These are phyloP conservation scores for Camellia lanceoleosa DNA, from an alignment of 148 eudicot species.

Conservation along the genomic window DNA sequence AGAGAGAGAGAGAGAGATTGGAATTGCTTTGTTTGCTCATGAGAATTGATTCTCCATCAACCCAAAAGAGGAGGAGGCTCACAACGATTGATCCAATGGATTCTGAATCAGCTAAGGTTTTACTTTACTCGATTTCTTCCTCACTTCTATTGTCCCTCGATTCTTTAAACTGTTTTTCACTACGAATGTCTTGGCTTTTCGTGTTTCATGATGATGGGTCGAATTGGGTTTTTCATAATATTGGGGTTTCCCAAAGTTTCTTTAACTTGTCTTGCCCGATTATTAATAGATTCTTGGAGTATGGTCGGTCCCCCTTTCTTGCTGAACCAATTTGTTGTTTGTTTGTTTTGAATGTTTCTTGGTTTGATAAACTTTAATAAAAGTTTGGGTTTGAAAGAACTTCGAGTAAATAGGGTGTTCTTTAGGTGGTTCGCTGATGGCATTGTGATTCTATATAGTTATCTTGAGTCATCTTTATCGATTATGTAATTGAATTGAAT, in stretches of 20 bases:
- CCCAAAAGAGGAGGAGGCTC: slow-evolving; percentile 33
- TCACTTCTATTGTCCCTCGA: not conserved
- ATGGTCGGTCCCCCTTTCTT: not conserved
- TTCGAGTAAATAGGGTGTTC: not conserved
- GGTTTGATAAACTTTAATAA: not conserved
- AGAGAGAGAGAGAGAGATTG: slow-evolving; percentile 7
- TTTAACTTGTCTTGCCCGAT: not conserved
- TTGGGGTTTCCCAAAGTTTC: not conserved
- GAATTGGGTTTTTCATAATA: not conserved
- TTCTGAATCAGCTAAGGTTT: slow-evolving; percentile 33
- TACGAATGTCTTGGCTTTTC: not conserved
- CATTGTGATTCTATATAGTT: not conserved
- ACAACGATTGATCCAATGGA: slow-evolving; percentile 39
- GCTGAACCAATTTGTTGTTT: not conserved
- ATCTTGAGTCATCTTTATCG: not conserved
- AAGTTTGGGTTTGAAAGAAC: not conserved
- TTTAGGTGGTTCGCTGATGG: not conserved
- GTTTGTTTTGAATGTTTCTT: not conserved
- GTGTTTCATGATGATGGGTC: not conserved
- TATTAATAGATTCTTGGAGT: not conserved
- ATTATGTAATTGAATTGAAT: too few species aligned
- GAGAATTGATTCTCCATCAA: slow-evolving; percentile 30
- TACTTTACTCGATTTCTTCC: not conserved
- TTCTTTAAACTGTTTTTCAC: not conserved
- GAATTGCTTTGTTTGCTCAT: slow-evolving; percentile 16